phyloP scores from a whole-genome alignment of 768 basidiomycete species.

The Dioszegia aurantiaca region DNA sequence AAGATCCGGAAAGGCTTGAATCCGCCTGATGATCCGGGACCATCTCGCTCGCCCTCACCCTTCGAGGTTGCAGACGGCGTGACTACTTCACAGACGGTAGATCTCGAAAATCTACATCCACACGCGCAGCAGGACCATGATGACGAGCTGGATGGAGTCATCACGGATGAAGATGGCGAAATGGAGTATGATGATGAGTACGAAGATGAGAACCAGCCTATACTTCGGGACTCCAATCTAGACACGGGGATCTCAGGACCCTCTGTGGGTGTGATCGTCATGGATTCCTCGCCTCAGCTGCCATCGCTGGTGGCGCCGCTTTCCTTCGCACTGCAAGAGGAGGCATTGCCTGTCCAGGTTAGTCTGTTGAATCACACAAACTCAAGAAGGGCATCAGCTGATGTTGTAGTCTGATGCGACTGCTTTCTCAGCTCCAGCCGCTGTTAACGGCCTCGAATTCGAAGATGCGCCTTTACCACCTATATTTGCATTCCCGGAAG shows the following conservation, averaged over 20 bases:
- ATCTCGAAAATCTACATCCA: too few relatives aligned
- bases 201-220: not conserved
- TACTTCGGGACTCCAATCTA: too few relatives aligned
- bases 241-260: too few relatives aligned
- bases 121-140: conserved; percentile 12
- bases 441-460: not conserved
- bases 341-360: too few relatives aligned
- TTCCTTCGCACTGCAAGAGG: too few relatives aligned
- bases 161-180: conserved; percentile 16
- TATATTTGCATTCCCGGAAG: not conserved
- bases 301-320: too few relatives aligned
- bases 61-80: conserved; percentile 5
- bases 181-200: not conserved
- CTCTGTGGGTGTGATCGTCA: too few relatives aligned
- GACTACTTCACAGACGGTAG: not conserved
- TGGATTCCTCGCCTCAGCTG: too few relatives aligned
- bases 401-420: too few relatives aligned
- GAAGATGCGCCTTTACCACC: not conserved
- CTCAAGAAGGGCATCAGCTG: too few relatives aligned
- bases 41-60: conserved; percentile 37
- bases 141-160: conserved; percentile 18
- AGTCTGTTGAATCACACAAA: too few relatives aligned
- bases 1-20: conserved; percentile 37
- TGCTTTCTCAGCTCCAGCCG: too few relatives aligned
- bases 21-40: conserved; percentile 29